Conservation (phyloP, 495 filamentous ascomycete genomes). For the Penicillium verhagenii region DNA sequence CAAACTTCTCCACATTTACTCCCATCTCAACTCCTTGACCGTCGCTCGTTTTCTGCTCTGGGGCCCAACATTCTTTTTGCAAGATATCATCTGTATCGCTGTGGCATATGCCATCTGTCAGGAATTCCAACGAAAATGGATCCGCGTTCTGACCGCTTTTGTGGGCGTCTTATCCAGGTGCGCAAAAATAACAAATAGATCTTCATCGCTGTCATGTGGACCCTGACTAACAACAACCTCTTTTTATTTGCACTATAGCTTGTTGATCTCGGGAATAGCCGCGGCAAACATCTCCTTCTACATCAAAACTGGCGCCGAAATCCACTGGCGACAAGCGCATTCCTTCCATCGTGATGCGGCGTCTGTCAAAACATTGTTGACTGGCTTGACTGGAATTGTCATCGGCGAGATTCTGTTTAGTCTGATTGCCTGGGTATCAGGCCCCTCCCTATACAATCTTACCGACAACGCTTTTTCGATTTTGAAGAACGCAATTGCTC, state of each 20-base stretch:
- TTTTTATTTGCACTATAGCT: conserved; percentile 10
- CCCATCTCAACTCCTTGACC: conserved; percentile 35
- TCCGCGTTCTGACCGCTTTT: conserved; percentile 19
- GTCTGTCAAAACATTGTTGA: conserved; percentile 24
- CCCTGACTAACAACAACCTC: background rate
- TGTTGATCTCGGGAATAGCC: conserved; percentile 23
- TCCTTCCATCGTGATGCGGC: conserved; percentile 27
- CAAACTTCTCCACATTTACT: conserved; percentile 39
- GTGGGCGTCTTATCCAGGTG: conserved; percentile 32
- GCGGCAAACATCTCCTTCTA: conserved; percentile 34
- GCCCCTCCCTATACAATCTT: conserved; percentile 18
- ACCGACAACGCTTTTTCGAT: background rate
- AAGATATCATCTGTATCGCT: conserved; percentile 35
- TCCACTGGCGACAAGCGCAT: conserved; percentile 33
- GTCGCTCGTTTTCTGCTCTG: conserved; percentile 32
- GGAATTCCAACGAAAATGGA: conserved; percentile 23
- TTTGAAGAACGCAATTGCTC: background rate
- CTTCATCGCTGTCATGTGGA: no score
- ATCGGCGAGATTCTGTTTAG: conserved; percentile 23
- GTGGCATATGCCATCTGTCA: conserved; percentile 25
- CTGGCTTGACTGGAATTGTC: conserved; percentile 21
- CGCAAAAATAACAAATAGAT: no score
- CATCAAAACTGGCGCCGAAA: conserved; percentile 27
- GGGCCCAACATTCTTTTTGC: conserved; percentile 40
- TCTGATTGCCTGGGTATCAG: conserved; percentile 15